phyloP scores from a whole-genome alignment of 768 basidiomycete genomes.

The Cystobasidium onofrii region DNA sequence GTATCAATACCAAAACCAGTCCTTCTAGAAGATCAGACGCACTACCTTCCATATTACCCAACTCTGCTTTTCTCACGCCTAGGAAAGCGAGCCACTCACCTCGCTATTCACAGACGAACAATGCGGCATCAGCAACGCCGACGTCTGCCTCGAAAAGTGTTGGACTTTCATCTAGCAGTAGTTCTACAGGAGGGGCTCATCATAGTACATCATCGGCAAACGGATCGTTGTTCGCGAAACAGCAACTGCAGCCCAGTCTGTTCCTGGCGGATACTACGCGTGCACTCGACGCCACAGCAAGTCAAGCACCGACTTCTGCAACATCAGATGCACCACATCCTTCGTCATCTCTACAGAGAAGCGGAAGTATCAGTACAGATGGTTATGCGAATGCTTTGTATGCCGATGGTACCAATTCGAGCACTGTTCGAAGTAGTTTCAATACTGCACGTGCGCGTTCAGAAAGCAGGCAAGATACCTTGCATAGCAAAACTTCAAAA shows the following conservation, averaged over 20 bases:
- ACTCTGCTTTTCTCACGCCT: conserved; percentile 15
- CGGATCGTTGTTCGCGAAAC: not conserved
- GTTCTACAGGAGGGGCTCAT: not conserved
- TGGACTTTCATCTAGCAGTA: not conserved
- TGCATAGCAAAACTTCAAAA: conserved; percentile 17
- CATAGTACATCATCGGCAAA: not conserved
- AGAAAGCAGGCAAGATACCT: not conserved
- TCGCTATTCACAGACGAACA: not conserved
- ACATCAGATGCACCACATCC: not conserved
- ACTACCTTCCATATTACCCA: conserved; percentile 15
- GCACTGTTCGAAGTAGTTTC: not conserved
- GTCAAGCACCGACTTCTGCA: not conserved
- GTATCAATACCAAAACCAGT: not conserved
- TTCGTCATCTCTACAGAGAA: not conserved
- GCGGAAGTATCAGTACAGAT: not conserved
- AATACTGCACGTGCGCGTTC: not conserved
- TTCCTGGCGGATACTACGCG: not conserved
- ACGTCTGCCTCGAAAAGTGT: not conserved
- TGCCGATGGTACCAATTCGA: not conserved
- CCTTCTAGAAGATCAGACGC: not conserved
- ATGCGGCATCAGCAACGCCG: not conserved
- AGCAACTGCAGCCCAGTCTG: not conserved
- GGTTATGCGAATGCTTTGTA: not conserved
- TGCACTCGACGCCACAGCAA: not conserved
- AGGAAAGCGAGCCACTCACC: conserved; percentile 6